Evolutionary conservation across 2,329 filamentous ascomycete genomes (phyloP).

Genomic region (Fusarium graminum): DNA sequence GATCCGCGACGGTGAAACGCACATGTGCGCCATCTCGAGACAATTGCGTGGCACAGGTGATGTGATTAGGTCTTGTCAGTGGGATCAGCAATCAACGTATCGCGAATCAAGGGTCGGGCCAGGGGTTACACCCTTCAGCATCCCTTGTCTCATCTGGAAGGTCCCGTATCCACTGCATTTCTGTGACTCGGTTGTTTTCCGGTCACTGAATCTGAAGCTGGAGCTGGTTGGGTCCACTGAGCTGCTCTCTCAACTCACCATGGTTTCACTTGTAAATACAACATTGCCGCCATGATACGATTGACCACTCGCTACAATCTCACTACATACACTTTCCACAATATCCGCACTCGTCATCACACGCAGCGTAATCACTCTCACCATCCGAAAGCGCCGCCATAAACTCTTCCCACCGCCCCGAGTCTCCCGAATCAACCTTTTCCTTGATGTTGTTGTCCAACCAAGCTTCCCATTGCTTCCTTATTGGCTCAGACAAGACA

Average conservation of each 20-base stretch:
- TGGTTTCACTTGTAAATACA: neutral
- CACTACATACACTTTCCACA: slow-evolving; percentile 46
- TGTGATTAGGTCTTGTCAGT: slow-evolving; percentile 21
- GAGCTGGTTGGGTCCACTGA: neutral
- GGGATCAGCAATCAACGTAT: slow-evolving; percentile 15
- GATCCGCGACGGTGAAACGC: slow-evolving; percentile 43
- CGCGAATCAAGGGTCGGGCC: slow-evolving; percentile 18
- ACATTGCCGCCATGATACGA: neutral
- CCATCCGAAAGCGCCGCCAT: slow-evolving; percentile 25
- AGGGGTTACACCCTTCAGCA: slow-evolving; percentile 17
- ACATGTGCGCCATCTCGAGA: slow-evolving; percentile 34
- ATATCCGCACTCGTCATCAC: slow-evolving; percentile 50
- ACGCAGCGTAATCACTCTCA: slow-evolving; percentile 44
- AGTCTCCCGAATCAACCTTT: neutral
- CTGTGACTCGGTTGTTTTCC: slow-evolving; percentile 6
- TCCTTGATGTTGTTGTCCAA: slow-evolving; percentile 15
- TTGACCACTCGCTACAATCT: slow-evolving; percentile 1
- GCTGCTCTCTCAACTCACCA: neutral
- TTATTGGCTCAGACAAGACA: slow-evolving; percentile 43
- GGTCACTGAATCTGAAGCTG: neutral
- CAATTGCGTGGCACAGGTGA: slow-evolving; percentile 38
- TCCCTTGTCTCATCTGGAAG: slow-evolving; percentile 25
- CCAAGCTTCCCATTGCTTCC: slow-evolving; percentile 47
- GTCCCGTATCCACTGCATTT: slow-evolving; percentile 3
- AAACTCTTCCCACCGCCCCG: slow-evolving; percentile 19